Evolutionary conservation across 768 basidiomycete genomes (phyloP).

Genomic region (Multifurca ochricompacta): DNA sequence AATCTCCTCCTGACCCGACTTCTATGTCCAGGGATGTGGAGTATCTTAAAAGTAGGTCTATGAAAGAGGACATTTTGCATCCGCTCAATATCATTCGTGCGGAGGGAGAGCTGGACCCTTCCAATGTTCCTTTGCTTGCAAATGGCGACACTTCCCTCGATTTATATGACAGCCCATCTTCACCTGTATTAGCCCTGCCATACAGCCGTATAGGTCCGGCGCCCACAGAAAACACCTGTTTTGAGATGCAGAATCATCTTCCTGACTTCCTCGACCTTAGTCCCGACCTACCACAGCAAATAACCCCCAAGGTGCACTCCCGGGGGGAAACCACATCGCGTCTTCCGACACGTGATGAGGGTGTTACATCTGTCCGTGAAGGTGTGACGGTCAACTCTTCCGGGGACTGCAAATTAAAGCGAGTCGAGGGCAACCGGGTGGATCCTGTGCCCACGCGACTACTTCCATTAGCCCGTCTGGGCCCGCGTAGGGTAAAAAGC

Average conservation of each 20-base stretch:
- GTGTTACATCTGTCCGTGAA: neutral
- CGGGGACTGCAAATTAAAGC: neutral
- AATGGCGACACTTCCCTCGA: neutral
- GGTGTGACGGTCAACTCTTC: neutral
- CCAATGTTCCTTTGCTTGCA: neutral
- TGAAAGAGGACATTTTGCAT: slow-evolving; percentile 1
- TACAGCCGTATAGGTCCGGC: neutral
- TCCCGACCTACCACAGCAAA: neutral
- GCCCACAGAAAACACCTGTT: neutral
- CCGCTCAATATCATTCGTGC: neutral
- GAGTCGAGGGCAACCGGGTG: neutral
- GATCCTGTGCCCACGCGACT: neutral
- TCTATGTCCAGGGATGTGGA: neutral
- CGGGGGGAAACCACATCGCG: neutral
- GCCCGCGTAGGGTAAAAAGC: slow-evolving; percentile 14
- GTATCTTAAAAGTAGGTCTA: neutral
- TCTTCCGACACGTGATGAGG: neutral
- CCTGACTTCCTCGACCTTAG: slow-evolving; percentile 20
- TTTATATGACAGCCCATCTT: neutral
- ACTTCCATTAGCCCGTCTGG: neutral
- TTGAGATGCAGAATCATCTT: slow-evolving; percentile 11
- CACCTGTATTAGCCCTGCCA: neutral
- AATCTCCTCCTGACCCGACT: neutral
- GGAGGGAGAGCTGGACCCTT: neutral
- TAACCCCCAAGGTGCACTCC: neutral